phyloP scores from a whole-genome alignment of 768 basidiomycete genomes.

The Clavulina sp. region DNA sequence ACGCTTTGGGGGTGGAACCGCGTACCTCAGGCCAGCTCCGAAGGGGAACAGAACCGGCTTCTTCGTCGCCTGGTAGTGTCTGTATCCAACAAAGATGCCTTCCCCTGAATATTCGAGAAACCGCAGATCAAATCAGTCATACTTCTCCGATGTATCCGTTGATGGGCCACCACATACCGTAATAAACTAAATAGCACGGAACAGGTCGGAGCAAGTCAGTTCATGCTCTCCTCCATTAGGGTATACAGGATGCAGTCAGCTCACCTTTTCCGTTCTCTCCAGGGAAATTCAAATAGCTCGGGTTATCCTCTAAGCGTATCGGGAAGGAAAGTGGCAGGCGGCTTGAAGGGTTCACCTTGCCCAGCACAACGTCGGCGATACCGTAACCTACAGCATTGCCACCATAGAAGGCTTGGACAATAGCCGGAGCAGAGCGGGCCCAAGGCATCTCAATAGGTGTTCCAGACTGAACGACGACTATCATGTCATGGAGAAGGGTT shows the following conservation, averaged over 20 bases:
- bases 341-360: conserved; percentile 41
- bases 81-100: conserved; percentile 19
- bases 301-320: conserved; percentile 39
- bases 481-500: background rate
- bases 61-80: conserved; percentile 34
- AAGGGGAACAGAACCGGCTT: conserved; percentile 48
- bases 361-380: conserved; percentile 47
- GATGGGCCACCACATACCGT: background rate
- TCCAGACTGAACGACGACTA: conserved; percentile 17
- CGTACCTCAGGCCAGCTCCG: conserved; percentile 26
- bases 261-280: conserved; percentile 41
- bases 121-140: background rate
- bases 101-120: conserved; percentile 23
- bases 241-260: too few species aligned
- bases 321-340: conserved; percentile 46
- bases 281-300: conserved; percentile 38
- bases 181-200: too few species aligned
- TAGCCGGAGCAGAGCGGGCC: conserved; percentile 33
- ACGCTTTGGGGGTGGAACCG: background rate
- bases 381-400: conserved; percentile 52
- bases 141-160: too few species aligned
- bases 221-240: too few species aligned
- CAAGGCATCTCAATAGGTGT: conserved; percentile 64
- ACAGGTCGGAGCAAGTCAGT: too few species aligned
- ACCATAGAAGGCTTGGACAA: conserved; percentile 48